Conservation (phyloP, 768 basidiomycete species). For the Suillus placidus region DNA sequence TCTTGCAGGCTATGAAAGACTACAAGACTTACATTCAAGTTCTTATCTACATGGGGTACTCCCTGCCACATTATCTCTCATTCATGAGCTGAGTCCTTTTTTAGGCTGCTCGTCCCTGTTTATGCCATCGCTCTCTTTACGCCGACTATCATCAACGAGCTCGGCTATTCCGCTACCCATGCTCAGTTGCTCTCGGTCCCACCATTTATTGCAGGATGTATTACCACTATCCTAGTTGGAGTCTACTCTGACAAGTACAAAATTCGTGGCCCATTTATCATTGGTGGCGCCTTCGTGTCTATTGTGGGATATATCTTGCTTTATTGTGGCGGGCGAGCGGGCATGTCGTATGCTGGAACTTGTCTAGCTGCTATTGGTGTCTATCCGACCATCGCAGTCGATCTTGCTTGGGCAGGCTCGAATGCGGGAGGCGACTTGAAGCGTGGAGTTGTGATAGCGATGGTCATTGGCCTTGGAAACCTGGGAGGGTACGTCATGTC, state of each 20-base stretch:
- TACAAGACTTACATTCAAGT: conserved; percentile 42
- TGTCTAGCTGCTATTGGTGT: conserved; percentile 55
- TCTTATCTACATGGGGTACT: conserved; percentile 46
- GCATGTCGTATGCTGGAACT: conserved; percentile 46
- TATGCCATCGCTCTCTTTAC: conserved; percentile 54
- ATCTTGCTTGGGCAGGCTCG: conserved; percentile 56
- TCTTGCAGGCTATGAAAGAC: conserved; percentile 51
- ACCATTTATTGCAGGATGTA: conserved; percentile 50
- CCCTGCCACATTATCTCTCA: conserved; percentile 14
- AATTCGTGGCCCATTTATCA: conserved; percentile 52
- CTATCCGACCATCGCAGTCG: conserved; percentile 50
- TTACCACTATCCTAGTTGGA: conserved; percentile 45
- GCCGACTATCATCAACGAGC: conserved; percentile 51
- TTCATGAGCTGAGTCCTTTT: not conserved
- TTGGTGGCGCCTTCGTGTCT: conserved; percentile 43
- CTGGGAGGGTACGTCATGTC: conserved; percentile 47
- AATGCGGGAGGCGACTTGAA: conserved; percentile 60
- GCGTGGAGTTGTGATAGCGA: conserved; percentile 52
- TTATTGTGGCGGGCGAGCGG: conserved; percentile 34
- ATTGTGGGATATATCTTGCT: conserved; percentile 55
- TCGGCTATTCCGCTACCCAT: conserved; percentile 53
- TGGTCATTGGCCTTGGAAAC: conserved; percentile 58
- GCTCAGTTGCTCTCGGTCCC: conserved; percentile 55
- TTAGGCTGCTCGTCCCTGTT: conserved; percentile 46
- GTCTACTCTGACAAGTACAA: conserved; percentile 44